A percentile compares a stretch with the other conserved stretches of the same genome.
Evolutionary conservation across 345 rosid species (phyloP).

Genomic region (Punica granatum): DNA sequence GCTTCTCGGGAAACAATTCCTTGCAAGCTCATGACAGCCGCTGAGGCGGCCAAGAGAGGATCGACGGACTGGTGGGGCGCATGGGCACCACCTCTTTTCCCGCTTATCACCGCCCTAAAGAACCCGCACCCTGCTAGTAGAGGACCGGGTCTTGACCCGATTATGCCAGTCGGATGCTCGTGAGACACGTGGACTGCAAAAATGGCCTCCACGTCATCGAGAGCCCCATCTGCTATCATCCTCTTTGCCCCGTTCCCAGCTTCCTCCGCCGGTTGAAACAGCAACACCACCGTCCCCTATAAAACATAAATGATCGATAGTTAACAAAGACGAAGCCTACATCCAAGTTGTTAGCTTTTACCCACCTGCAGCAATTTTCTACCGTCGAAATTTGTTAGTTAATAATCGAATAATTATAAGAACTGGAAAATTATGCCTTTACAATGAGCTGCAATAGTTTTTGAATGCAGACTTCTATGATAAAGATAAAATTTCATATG

Average conservation of each 20-base stretch:
- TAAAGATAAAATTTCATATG: too few relatives aligned
- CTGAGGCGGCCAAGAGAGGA: constrained; percentile 66
- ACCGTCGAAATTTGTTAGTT: too few relatives aligned
- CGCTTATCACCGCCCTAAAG: constrained; percentile 52
- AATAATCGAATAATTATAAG: too few relatives aligned
- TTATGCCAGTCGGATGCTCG: constrained; percentile 57
- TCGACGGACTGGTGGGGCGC: constrained; percentile 25
- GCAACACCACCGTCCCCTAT: constrained; percentile 73
- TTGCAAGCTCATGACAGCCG: constrained; percentile 72
- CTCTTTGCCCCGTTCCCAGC: constrained; percentile 90
- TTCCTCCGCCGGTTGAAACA: constrained; percentile 97
- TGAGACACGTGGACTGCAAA: constrained; percentile 88
- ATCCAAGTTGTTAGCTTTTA: too few relatives aligned
- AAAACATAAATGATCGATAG: too few relatives aligned
- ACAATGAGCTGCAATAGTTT: too few relatives aligned
- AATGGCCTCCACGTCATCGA: constrained; percentile 66
- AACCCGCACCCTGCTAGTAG: constrained; percentile 89
- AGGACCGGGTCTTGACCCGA: constrained; percentile 84
- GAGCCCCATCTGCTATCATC: constrained; percentile 74
- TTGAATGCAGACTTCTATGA: too few relatives aligned
- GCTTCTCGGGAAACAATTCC: constrained; percentile 87
- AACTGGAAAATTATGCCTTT: too few relatives aligned
- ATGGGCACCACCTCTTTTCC: constrained; percentile 18
- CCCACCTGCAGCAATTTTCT: too few relatives aligned
- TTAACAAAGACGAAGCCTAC: too few relatives aligned